phyloP scores from a whole-genome alignment of 2,329 filamentous ascomycete genomes.

The Penicillium sp. region DNA sequence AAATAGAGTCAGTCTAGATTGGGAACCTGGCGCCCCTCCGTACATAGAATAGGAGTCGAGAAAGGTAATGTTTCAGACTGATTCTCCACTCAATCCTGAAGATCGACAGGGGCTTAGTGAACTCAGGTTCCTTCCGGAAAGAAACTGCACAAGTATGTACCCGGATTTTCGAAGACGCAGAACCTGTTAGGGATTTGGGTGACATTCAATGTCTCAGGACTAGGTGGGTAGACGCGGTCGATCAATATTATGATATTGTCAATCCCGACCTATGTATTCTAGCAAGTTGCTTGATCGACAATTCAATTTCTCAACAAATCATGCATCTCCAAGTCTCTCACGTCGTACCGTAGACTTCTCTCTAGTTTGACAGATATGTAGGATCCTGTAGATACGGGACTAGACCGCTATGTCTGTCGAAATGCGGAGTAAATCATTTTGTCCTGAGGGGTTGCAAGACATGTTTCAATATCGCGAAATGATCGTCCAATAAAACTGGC shows the following conservation, averaged over 20 bases:
- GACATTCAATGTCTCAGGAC: background rate
- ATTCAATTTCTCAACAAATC: background rate
- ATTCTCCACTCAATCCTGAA: background rate
- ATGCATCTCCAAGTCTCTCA: background rate
- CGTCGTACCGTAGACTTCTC: background rate
- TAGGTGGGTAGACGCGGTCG: background rate
- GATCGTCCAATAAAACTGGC: slow-evolving; percentile 6
- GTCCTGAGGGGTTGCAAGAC: slow-evolving; percentile 9
- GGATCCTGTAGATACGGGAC: background rate
- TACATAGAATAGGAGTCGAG: background rate
- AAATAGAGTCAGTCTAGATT: background rate
- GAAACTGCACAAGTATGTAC: background rate
- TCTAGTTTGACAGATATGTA: background rate
- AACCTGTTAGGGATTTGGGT: background rate
- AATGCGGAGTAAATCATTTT: background rate
- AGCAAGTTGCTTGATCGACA: background rate
- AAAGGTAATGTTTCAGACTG: slow-evolving; percentile 1
- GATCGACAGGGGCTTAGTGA: slow-evolving; percentile 10
- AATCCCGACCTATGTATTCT: background rate
- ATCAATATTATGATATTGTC: background rate
- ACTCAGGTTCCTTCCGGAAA: slow-evolving; percentile 4
- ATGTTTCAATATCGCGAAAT: slow-evolving; percentile 11
- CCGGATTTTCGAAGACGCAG: background rate
- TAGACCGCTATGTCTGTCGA: background rate
- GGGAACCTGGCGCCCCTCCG: background rate